These are phyloP conservation scores for Przewalskia tangutica DNA, from an alignment of 257 asterid genomes.

Conservation along the genomic window DNA sequence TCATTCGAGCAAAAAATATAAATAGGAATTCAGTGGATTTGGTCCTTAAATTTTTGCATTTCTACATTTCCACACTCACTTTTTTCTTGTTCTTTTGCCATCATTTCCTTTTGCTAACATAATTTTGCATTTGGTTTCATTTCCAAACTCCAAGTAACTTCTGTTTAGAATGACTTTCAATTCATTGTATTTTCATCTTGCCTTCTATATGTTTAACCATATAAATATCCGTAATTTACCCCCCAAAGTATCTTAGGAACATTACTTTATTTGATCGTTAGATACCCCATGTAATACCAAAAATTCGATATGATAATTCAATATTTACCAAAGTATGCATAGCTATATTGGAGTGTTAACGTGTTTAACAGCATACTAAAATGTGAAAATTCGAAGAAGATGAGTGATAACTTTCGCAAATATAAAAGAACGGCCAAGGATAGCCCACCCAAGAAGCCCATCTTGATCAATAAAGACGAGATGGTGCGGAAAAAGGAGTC, in stretches of 20 bases:
- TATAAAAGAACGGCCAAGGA: neutral
- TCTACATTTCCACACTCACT: neutral
- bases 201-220: neutral
- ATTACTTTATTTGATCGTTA: neutral
- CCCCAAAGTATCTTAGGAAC: neutral
- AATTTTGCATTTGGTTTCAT: neutral
- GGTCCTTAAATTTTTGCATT: neutral
- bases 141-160: neutral
- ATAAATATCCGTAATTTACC: neutral
- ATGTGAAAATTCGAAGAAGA: neutral
- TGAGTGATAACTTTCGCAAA: neutral
- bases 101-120: neutral
- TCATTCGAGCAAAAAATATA: too few species aligned
- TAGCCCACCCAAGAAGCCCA: too few species aligned
- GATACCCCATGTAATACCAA: neutral
- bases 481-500: too few species aligned
- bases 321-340: neutral
- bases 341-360: neutral
- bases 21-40: neutral
- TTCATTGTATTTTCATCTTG: neutral
- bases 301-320: neutral
- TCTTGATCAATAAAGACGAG: too few species aligned
- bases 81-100: neutral
- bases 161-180: neutral
- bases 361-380: neutral